A percentile compares a stretch with the other conserved stretches of the same genome.
Evolutionary conservation across 2,329 filamentous ascomycete species (phyloP).

Genomic region (Beauveria sp.): DNA sequence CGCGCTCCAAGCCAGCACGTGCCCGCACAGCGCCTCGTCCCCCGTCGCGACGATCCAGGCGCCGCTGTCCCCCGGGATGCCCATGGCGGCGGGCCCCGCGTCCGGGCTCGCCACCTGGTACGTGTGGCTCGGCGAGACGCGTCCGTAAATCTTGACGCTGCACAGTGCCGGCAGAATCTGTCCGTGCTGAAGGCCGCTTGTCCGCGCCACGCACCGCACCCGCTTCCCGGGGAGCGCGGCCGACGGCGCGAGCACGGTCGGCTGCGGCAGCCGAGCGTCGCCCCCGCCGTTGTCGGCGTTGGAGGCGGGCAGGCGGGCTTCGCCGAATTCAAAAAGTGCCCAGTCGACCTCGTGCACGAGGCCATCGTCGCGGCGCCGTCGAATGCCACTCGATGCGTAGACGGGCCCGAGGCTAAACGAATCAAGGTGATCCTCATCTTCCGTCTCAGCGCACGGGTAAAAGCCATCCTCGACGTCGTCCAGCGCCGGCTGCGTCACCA

Average conservation of each 20-base stretch:
- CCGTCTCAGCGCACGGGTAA: slow-evolving; percentile 62
- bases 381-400: slow-evolving; percentile 84
- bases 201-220: slow-evolving; percentile 84
- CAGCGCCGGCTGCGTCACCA: slow-evolving; percentile 85
- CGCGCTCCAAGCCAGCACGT: slow-evolving; percentile 81
- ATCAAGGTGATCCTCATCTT: slow-evolving; percentile 75
- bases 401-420: slow-evolving; percentile 76
- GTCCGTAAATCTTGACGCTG: slow-evolving; percentile 80
- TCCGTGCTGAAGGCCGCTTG: slow-evolving; percentile 74
- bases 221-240: slow-evolving; percentile 62
- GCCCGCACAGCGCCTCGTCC: slow-evolving; percentile 75
- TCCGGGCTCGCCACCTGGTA: slow-evolving; percentile 47
- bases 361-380: slow-evolving; percentile 62
- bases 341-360: slow-evolving; percentile 90
- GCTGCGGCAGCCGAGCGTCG: slow-evolving; percentile 31
- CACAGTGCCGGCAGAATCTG: slow-evolving; percentile 70
- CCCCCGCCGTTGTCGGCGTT: slow-evolving; percentile 41
- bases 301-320: slow-evolving; percentile 59
- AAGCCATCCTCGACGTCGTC: slow-evolving; percentile 81
- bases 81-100: slow-evolving; percentile 31
- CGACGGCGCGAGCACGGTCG: slow-evolving; percentile 51
- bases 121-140: slow-evolving; percentile 68
- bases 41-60: slow-evolving; percentile 84
- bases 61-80: slow-evolving; percentile 81
- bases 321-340: slow-evolving; percentile 77